Conservation (phyloP, 441 rosid species). For the Erysimum pusillum region DNA sequence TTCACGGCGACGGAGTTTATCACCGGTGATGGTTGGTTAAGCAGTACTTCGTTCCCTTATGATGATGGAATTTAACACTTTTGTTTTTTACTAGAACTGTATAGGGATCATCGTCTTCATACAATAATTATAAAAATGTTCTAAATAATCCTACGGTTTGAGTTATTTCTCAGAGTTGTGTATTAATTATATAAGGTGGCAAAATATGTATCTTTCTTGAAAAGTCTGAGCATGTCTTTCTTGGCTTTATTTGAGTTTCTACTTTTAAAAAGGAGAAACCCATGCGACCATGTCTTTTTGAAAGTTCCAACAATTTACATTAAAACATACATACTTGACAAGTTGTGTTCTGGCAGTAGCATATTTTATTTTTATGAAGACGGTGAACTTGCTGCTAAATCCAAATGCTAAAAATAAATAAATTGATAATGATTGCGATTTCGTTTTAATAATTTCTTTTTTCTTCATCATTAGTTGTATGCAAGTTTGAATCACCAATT, state of each 20-base stretch:
- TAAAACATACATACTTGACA: slow-evolving; percentile 7
- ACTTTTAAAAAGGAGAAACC: slow-evolving; percentile 6
- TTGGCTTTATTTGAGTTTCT: slow-evolving; percentile 12
- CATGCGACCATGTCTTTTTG: slow-evolving; percentile 30
- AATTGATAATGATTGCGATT: background rate
- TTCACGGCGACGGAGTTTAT: slow-evolving; percentile 79
- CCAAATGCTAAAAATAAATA: background rate
- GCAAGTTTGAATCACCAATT: background rate
- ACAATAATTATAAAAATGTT: background rate
- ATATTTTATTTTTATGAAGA: background rate
- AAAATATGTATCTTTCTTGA: slow-evolving; percentile 18
- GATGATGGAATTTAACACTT: slow-evolving; percentile 53
- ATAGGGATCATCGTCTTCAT: background rate
- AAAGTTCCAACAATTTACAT: slow-evolving; percentile 5
- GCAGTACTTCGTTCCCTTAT: slow-evolving; percentile 70
- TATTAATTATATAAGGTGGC: background rate
- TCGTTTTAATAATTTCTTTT: background rate
- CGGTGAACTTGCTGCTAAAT: background rate
- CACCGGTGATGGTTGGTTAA: slow-evolving; percentile 75
- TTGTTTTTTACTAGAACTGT: background rate
- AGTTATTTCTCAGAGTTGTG: slow-evolving; percentile 5
- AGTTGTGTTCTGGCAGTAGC: slow-evolving; percentile 19
- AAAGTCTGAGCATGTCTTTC: background rate
- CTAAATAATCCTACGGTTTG: slow-evolving; percentile 11
- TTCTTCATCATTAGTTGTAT: background rate